These are phyloP conservation scores for Eucalyptus pauciflora DNA, from an alignment of 345 rosid genomes.

Conservation along the genomic window DNA sequence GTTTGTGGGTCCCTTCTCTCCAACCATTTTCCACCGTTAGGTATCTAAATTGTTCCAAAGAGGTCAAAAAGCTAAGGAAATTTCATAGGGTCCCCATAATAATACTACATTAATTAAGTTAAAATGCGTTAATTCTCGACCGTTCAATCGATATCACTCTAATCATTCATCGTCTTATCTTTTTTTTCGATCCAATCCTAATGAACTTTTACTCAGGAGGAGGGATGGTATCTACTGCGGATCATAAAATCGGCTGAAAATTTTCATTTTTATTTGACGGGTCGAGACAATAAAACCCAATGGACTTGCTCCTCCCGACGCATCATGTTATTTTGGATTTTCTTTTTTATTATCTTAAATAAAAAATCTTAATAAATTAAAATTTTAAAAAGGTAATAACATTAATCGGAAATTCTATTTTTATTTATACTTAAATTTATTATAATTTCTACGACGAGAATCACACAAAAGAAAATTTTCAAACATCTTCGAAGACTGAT, in stretches of 20 bases:
- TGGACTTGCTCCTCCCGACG: fast-evolving
- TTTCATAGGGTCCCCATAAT: background rate
- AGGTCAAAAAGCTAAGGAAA: background rate
- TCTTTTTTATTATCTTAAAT: background rate
- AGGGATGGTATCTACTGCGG: fast-evolving
- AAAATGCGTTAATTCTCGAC: background rate
- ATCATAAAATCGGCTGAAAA: fast-evolving
- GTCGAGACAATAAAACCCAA: fast-evolving
- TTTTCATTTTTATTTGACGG: fast-evolving
- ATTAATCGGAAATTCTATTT: background rate
- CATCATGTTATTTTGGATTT: background rate
- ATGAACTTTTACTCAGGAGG: fast-evolving
- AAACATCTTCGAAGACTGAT: too few relatives aligned
- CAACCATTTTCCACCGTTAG: background rate
- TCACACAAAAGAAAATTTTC: too few relatives aligned
- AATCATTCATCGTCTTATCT: background rate
- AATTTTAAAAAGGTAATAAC: background rate
- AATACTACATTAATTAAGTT: background rate
- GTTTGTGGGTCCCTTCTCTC: background rate
- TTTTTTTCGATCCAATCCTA: fast-evolving
- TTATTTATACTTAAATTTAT: too few relatives aligned
- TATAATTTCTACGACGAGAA: too few relatives aligned
- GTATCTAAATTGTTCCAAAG: background rate
- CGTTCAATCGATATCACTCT: background rate
- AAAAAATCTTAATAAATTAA: background rate